Evolutionary conservation across 2,329 filamentous ascomycete species (phyloP).

Genomic region (Aspergillus thermomutatus): DNA sequence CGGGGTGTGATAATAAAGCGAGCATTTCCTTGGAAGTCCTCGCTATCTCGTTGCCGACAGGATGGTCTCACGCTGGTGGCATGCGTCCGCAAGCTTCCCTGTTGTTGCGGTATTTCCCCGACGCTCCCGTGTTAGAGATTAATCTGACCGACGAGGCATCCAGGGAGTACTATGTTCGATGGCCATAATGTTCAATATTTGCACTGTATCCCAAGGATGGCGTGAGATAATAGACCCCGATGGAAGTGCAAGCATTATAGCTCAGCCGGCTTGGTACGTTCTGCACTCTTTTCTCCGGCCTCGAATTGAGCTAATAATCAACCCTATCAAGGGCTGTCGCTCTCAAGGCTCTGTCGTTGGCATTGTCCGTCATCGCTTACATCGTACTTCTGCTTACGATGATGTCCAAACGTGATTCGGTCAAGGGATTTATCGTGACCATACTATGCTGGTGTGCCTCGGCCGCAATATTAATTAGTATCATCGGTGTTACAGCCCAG

Average conservation of each 20-base stretch:
- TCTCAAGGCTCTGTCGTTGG: slow-evolving; percentile 2
- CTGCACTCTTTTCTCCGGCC: neutral
- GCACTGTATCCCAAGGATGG: neutral
- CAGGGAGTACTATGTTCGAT: neutral
- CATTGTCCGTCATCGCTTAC: neutral
- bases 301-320: neutral
- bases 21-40: too few species aligned
- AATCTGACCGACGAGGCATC: neutral
- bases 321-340: neutral
- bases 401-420: neutral
- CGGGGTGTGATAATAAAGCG: neutral
- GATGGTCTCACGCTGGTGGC: neutral
- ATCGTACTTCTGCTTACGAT: neutral
- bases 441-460: neutral
- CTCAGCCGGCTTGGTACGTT: neutral
- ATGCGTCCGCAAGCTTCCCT: neutral
- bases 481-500: neutral
- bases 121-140: neutral
- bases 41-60: neutral
- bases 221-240: neutral
- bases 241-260: neutral
- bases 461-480: neutral
- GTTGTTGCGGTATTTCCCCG: neutral
- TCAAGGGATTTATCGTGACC: neutral
- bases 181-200: neutral